Evolutionary conservation across 495 filamentous ascomycete species (phyloP).

Genomic region (Aspergillus coremiiformis): DNA sequence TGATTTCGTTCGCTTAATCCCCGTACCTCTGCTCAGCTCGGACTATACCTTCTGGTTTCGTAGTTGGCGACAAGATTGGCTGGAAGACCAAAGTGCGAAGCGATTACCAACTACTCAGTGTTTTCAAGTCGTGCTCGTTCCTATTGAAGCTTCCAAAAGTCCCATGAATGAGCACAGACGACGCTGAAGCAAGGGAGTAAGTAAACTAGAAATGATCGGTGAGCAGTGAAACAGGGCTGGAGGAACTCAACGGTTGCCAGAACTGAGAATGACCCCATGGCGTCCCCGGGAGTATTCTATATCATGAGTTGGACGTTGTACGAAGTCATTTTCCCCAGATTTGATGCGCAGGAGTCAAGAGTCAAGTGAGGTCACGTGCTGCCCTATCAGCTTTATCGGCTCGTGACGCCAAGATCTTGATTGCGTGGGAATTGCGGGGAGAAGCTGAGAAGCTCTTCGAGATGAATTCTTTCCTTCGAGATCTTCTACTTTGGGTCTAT

Average conservation of each 20-base stretch:
- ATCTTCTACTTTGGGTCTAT: neutral
- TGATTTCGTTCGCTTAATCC: too few species aligned
- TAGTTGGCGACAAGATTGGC: neutral
- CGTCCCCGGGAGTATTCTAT: neutral
- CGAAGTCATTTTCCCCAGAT: too few species aligned
- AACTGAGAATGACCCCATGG: neutral
- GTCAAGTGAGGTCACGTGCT: neutral
- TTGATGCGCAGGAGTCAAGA: too few species aligned
- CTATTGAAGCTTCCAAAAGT: neutral
- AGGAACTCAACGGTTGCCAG: neutral
- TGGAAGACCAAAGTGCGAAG: neutral
- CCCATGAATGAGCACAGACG: neutral
- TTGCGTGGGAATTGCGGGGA: neutral
- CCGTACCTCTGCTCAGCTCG: too few species aligned
- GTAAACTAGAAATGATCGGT: too few species aligned
- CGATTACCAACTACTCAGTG: neutral
- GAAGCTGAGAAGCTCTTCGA: neutral
- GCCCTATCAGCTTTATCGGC: neutral
- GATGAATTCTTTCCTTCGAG: neutral
- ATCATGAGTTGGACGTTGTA: neutral
- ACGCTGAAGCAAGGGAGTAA: neutral
- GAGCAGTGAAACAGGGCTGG: neutral
- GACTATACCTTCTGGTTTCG: neutral
- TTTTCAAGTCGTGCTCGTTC: neutral
- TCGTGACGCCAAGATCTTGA: slow-evolving; percentile 9